Evolutionary conservation across 345 rosid genomes (phyloP), one percentile per base, ranked within the genome.

Genomic region (Adansonia digitata): DNA sequence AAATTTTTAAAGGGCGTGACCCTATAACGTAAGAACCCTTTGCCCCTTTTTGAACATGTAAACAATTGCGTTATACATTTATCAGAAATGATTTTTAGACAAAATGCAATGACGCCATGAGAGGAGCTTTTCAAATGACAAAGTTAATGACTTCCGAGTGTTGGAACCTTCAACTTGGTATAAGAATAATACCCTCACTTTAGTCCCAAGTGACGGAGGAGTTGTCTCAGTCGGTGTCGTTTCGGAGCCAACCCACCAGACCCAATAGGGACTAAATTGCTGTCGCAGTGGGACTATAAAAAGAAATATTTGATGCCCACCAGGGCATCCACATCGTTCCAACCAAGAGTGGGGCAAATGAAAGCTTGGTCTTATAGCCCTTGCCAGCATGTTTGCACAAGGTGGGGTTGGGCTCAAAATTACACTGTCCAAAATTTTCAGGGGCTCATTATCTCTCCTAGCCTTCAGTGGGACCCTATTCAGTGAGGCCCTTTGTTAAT

Each of bases 381-480:
- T 78, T 75, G 79, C 84, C 77, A 72, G 79, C 81, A 75, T 77
- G 70, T 69, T 61, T 74, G 49, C 74, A 56, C 77, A 79, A 39
- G 75, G 86, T 81, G 84, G 87, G 85, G 85, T 78, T 31, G 84
- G 26, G 60, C 75, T 78, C 71, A 20, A 76, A 43, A 77, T 72
- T 82, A 82, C 86, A 84, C 9, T 81, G 88, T 77, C 90, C 86
- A 60, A 46, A 49, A n/a, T 77, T 81, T 86, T 75, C 69, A 63
- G 87, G 90, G 83, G 83, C 80, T 82, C 67, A 27, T 70, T 72
- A 15, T 78, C 82, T 55, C 61, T 22, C 39, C 20, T 1, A 31
- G 3, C 40, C 15, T n/a, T n/a, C n/a, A n/a, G n/a, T n/a, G n/a
- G 60, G 79, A 75, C 42, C 85, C 85, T 82, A 79, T 77, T 42